Evolutionary conservation across 768 basidiomycete genomes (phyloP).

Genomic region (Podaxis sp.): DNA sequence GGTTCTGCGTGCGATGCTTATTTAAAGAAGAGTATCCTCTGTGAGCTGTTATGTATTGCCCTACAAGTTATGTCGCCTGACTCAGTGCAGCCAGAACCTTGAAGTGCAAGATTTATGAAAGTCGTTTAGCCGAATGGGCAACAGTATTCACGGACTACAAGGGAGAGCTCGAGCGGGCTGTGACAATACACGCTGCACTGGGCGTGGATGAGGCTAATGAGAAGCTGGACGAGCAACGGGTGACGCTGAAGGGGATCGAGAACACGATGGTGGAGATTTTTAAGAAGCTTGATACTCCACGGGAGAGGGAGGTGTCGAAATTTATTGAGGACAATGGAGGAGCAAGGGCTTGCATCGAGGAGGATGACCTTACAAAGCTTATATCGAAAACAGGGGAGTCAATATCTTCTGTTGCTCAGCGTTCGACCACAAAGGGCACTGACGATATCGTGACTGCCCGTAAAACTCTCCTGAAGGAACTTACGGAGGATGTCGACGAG

Average conservation of each 20-base stretch:
- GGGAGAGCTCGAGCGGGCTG: slow-evolving; percentile 25
- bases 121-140: slow-evolving; percentile 25
- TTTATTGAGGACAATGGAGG: slow-evolving; percentile 32
- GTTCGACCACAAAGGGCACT: not conserved
- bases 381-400: slow-evolving; percentile 17
- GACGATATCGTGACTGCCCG: slow-evolving; percentile 9
- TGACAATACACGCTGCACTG: slow-evolving; percentile 28
- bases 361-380: slow-evolving; percentile 25
- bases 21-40: slow-evolving; percentile 36
- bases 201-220: slow-evolving; percentile 25
- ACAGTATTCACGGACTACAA: slow-evolving; percentile 24
- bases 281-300: slow-evolving; percentile 26
- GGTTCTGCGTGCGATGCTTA: slow-evolving; percentile 44
- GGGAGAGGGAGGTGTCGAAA: slow-evolving; percentile 26
- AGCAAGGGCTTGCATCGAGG: slow-evolving; percentile 22
- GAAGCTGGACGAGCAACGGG: slow-evolving; percentile 18
- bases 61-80: not conserved
- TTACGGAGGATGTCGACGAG: slow-evolving; percentile 33
- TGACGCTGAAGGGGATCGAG: slow-evolving; percentile 18
- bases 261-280: slow-evolving; percentile 25
- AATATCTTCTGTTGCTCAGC: not conserved
- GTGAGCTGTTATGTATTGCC: slow-evolving; percentile 17
- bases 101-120: slow-evolving; percentile 29
- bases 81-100: slow-evolving; percentile 20
- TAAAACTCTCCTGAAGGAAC: slow-evolving; percentile 29